Conservation (phyloP, 306 rosid genomes). For the Rosa chinensis region DNA sequence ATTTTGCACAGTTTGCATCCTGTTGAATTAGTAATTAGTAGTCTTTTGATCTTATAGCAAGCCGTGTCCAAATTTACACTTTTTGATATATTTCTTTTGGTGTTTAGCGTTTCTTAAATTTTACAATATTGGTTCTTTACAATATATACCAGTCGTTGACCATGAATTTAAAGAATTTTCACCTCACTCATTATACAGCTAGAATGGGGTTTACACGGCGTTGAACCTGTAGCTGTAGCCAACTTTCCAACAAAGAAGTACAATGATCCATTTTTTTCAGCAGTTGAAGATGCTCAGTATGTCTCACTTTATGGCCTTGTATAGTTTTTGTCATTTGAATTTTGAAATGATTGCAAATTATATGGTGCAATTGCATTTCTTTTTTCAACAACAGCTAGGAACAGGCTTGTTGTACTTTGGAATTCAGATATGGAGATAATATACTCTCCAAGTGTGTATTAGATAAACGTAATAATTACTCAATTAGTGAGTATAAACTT, state of each 20-base stretch:
- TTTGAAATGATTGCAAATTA: not conserved
- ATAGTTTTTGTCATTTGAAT: constrained; percentile 2
- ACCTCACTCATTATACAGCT: constrained; percentile 44
- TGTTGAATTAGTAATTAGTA: not conserved
- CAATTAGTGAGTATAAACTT: not conserved
- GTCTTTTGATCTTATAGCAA: not conserved
- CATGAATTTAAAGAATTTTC: constrained; percentile 21
- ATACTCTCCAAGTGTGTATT: not conserved
- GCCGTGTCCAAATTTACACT: not conserved
- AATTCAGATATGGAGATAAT: not conserved
- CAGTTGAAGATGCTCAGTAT: constrained; percentile 82
- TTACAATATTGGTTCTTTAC: not conserved
- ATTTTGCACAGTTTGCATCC: not conserved
- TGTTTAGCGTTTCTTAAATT: not conserved
- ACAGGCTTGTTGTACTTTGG: not conserved
- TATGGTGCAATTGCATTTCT: not conserved
- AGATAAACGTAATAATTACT: not conserved
- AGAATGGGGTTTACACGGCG: constrained; percentile 78
- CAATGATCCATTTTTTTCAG: constrained; percentile 67
- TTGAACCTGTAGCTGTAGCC: constrained; percentile 60
- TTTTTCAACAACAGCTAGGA: not conserved
- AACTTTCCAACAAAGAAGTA: constrained; percentile 84
- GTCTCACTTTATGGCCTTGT: constrained; percentile 21
- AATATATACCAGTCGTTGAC: constrained; percentile 20
- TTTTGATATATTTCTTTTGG: not conserved